Evolutionary conservation across 73 alveolate species (phyloP), one percentile per base, ranked within the genome.

Genomic region (Paramecium tetraurelia): DNA sequence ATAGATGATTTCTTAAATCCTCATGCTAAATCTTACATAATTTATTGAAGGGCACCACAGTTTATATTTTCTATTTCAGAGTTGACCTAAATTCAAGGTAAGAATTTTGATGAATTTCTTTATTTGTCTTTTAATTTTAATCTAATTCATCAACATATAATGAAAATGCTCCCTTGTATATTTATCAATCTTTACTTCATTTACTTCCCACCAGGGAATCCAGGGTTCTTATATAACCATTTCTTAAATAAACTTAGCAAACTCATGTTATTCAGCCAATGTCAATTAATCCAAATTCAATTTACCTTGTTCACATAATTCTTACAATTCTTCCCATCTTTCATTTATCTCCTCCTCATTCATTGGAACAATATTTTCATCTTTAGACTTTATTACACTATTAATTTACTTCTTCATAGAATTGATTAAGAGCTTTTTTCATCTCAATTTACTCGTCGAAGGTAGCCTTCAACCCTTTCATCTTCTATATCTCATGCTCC

Each of bases 161-260:
- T 48, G 90, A 80, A 80, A 80, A 80, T 40, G 7, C 16, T 40
- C 48, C 48, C 48, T 40, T 40, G 8, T 5, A 40, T 40, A 40
- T 40, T 40, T 5, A 40, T 40, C 14, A 40, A 40, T 40, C 16
- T 7, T 40, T 40, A 40, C 48, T 0, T 40, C 48, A 33, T 80
- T 63, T 5, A 80, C 77, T 46, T 80, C 90, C 90, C 90, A 80
- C 90, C 90, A 80, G 0, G 90, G 90, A 22, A 20, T 20, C 90
- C 90, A 80, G 7, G 72, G 63, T 80, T 80, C 90, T 46, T 80
- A 7, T 7, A 44, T 35, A 0, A 31, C 70, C 44, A 41, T 40
- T 18, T 40, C 44, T 46, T 80, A 20, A 22, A 80, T 43, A 46
- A 41, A 80, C 14, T 46, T 24, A 1, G 76, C 90, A 80, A 80